Conservation (phyloP, 805 yeast genomes). For the Komagataella ulmi region DNA sequence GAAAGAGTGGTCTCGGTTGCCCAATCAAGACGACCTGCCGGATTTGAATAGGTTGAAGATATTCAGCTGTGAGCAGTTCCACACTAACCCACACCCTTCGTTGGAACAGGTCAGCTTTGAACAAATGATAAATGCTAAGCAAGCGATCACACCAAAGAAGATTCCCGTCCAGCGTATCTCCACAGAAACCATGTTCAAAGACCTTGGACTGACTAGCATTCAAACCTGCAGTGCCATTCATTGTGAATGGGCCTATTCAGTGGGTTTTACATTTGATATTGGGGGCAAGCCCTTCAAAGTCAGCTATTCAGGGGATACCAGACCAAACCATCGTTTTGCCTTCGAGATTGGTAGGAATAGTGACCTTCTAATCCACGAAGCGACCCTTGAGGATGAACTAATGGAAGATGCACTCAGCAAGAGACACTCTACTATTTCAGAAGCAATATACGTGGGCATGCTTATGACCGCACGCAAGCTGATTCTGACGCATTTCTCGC, state of each 20-base stretch:
- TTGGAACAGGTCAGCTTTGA: background rate
- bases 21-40: constrained; percentile 26
- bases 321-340: constrained; percentile 58
- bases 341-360: constrained; percentile 44
- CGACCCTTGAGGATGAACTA: constrained; percentile 76
- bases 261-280: constrained; percentile 34
- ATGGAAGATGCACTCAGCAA: constrained; percentile 68
- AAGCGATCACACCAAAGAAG: background rate
- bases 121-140: background rate
- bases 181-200: constrained; percentile 18
- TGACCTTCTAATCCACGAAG: constrained; percentile 82
- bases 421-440: constrained; percentile 79
- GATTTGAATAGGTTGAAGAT: constrained; percentile 31
- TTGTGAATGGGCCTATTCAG: constrained; percentile 71
- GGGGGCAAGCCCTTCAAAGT: constrained; percentile 36
- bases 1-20: constrained; percentile 40
- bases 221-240: constrained; percentile 70
- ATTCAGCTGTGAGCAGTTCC: constrained; percentile 48
- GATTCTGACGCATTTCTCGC: constrained; percentile 84
- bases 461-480: constrained; percentile 61
- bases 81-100: constrained; percentile 8
- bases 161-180: background rate
- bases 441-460: constrained; percentile 62
- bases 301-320: constrained; percentile 90
- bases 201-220: constrained; percentile 28